Evolutionary conservation across 345 rosid genomes (phyloP), one percentile per base, ranked within the genome.

Genomic region (Linum tenue): DNA sequence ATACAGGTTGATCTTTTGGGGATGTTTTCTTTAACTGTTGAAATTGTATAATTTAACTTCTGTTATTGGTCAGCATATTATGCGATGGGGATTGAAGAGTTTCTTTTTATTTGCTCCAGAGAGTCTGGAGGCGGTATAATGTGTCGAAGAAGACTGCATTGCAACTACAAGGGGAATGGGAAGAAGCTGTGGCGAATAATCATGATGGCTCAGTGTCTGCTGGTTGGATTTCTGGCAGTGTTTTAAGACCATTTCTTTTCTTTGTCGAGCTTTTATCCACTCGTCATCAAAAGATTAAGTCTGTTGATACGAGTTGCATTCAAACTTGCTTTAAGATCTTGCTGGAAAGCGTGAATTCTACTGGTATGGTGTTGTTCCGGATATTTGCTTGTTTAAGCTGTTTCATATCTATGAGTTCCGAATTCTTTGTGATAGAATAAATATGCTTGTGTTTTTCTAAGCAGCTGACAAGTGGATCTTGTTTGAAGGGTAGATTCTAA

Each of bases 231-330:
- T 87, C 97, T 62, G 78, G 67, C 70, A 63, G 78, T 60, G 73
- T 89, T 39, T 76, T 87, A 82, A 81, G 90, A 69, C 91, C 92
- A 55, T 92, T 88, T 68, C 81, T 85, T 72, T 86, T 87, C 81
- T 87, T 86, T 64, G 69, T 76, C 64, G 56, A 66, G 40, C 56
- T 82, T 69, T 78, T 90, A 65, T 87, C 85, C 31, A 60, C 64
- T 63, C 79, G 75, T 37, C 76, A 44, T 64, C 72, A 65, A 65
- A 79, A 70, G 74, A 83, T 84, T 58, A 66, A 43, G 43, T n/a
- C 75, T 67, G 72, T 83, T 73, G 94, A 86, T 66, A 43, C 73
- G 42, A 70, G 68, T 31, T 87, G 88, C 75, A 81, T 81, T 70
- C 82, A 75, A 63, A 82, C 56, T 14, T 90, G 96, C 86, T 85